phyloP scores from a whole-genome alignment of 495 filamentous ascomycete species.

The Penicillium samsonianum region DNA sequence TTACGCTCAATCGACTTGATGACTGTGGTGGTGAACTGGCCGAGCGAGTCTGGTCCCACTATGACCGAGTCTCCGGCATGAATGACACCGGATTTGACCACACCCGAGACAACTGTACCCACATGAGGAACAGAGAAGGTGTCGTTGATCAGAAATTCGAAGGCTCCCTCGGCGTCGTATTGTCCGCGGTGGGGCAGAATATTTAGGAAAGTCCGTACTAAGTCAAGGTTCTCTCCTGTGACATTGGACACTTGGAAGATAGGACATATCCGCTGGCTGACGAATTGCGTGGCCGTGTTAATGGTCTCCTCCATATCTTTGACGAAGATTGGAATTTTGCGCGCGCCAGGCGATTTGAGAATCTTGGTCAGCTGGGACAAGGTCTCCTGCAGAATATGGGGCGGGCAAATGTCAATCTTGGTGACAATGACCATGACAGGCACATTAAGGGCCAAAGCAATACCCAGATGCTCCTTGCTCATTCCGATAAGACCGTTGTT shows the following conservation, averaged over 20 bases:
- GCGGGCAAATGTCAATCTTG: slow-evolving; percentile 98
- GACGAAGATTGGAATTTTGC: slow-evolving; percentile 98
- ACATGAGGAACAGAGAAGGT: slow-evolving; percentile 99
- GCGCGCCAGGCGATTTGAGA: slow-evolving; percentile 86
- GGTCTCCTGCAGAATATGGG: slow-evolving; percentile 92
- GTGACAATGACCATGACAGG: slow-evolving; percentile 98
- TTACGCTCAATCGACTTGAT: slow-evolving; percentile 96
- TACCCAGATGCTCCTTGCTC: slow-evolving; percentile 96
- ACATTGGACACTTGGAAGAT: slow-evolving; percentile 99
- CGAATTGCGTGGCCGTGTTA: slow-evolving; percentile 93
- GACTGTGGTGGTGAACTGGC: slow-evolving; percentile 85
- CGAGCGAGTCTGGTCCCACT: slow-evolving; percentile 88
- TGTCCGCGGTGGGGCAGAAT: slow-evolving; percentile 94
- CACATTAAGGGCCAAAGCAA: slow-evolving; percentile 92
- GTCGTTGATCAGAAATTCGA: slow-evolving; percentile 96
- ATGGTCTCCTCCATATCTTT: slow-evolving; percentile 89
- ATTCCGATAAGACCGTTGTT: slow-evolving; percentile 98
- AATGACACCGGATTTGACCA: slow-evolving; percentile 81
- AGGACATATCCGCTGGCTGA: slow-evolving; percentile 91
- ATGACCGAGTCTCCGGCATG: slow-evolving; percentile 88
- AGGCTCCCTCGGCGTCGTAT: slow-evolving; percentile 82
- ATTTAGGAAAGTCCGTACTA: slow-evolving; percentile 89
- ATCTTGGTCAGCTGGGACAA: slow-evolving; percentile 90
- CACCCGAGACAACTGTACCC: slow-evolving; percentile 92
- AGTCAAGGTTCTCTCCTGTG: slow-evolving; percentile 79